These are phyloP conservation scores for Mycosphaerella arachidis DNA, from an alignment of 2,329 filamentous ascomycete genomes.

Conservation along the genomic window DNA sequence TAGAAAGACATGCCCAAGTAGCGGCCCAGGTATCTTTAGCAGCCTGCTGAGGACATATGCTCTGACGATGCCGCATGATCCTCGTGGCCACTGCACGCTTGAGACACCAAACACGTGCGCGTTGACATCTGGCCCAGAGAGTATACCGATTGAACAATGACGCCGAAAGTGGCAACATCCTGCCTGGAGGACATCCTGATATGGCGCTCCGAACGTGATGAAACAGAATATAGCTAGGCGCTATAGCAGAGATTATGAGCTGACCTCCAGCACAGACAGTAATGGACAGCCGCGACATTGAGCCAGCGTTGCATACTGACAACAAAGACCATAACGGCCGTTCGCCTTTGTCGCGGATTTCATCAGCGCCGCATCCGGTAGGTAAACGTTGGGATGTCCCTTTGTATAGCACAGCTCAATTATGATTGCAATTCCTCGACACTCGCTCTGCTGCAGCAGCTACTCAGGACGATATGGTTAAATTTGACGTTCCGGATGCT, in stretches of 20 bases:
- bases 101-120: neutral
- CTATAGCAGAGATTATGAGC: no score
- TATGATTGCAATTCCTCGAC: neutral
- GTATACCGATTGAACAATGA: no score
- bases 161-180: no score
- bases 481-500: neutral
- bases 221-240: no score
- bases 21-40: neutral
- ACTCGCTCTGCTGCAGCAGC: neutral
- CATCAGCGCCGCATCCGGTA: neutral
- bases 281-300: neutral
- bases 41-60: no score
- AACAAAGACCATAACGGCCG: neutral
- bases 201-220: no score
- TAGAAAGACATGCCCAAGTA: neutral
- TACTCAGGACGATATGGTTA: neutral
- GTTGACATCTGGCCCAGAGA: no score
- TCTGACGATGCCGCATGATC: neutral
- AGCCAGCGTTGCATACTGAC: neutral
- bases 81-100: neutral
- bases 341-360: neutral
- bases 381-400: neutral
- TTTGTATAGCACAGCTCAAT: neutral
- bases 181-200: no score
- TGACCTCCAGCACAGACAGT: no score